Percentiles rank a stretch among this genome's conserved stretches.
These are phyloP conservation scores for Verruconis gallopava DNA, from an alignment of 2,329 filamentous ascomycete genomes.

Conservation along the genomic window DNA sequence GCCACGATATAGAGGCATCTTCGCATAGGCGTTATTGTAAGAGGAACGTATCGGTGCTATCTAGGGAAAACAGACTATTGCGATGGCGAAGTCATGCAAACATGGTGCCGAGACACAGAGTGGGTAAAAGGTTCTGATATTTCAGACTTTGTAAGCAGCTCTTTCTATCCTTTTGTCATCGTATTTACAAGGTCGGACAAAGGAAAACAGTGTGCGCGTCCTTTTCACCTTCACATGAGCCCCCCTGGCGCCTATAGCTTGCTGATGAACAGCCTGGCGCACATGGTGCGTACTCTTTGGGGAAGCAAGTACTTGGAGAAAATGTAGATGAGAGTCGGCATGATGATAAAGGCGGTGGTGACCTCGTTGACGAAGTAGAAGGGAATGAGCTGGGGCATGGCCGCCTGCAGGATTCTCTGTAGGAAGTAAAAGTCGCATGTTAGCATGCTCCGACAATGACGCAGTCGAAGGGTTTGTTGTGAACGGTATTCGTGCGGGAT, in stretches of 20 bases:
- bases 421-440: conserved; percentile 9
- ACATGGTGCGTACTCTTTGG: conserved; percentile 28
- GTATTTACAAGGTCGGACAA: conserved; percentile 8
- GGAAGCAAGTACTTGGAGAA: conserved; percentile 32
- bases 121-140: too few species aligned
- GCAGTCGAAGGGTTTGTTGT: too few species aligned
- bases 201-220: neutral
- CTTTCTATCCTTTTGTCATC: neutral
- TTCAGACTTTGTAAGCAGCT: neutral
- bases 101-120: too few species aligned
- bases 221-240: neutral
- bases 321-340: conserved; percentile 31
- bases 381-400: conserved; percentile 32
- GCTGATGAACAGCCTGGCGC: conserved; percentile 31
- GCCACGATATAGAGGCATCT: neutral
- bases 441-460: too few species aligned
- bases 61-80: too few species aligned
- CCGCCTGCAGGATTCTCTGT: conserved; percentile 28
- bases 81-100: too few species aligned
- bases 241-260: conserved; percentile 24
- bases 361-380: conserved; percentile 35
- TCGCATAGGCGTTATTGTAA: too few species aligned
- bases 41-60: too few species aligned
- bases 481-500: too few species aligned
- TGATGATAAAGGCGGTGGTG: conserved; percentile 27